These are phyloP conservation scores for Glebionis coronaria DNA, from an alignment of 129 eudicot genomes.

Conservation along the genomic window DNA sequence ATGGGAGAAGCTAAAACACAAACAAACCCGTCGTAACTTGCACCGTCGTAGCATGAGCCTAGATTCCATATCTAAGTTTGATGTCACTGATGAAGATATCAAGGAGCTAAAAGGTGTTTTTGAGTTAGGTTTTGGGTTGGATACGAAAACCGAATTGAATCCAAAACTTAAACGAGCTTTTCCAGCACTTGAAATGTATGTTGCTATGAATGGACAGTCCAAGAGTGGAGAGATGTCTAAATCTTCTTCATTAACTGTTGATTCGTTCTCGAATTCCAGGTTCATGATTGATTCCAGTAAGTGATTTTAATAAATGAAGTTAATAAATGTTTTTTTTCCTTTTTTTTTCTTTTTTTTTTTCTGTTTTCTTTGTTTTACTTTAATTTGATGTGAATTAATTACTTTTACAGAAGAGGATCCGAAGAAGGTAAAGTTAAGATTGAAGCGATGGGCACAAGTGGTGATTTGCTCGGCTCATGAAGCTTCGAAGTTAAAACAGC, in stretches of 20 bases:
- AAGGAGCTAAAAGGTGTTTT: slow-evolving; percentile 69
- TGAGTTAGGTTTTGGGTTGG: slow-evolving; percentile 73
- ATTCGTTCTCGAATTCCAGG: slow-evolving; percentile 11
- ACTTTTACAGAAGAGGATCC: slow-evolving; percentile 47
- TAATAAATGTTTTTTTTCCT: neutral
- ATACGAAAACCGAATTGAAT: slow-evolving; percentile 50
- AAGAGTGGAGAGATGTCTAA: slow-evolving; percentile 31
- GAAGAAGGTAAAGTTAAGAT: slow-evolving; percentile 42
- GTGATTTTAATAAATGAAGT: neutral
- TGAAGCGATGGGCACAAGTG: slow-evolving; percentile 63
- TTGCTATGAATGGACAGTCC: slow-evolving; percentile 25
- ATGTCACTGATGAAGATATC: slow-evolving; percentile 50
- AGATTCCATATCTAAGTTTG: slow-evolving; percentile 15
- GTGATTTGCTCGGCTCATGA: slow-evolving; percentile 53
- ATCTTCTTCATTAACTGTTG: slow-evolving; percentile 33
- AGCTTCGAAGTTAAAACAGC: slow-evolving; percentile 9
- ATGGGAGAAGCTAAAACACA: slow-evolving; percentile 43
- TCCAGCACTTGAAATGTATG: slow-evolving; percentile 81
- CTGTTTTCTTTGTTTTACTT: neutral
- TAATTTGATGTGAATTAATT: neutral
- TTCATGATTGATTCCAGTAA: slow-evolving; percentile 39
- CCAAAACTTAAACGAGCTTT: slow-evolving; percentile 48
- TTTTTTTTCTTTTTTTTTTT: neutral
- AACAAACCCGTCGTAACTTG: neutral
- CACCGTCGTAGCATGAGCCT: slow-evolving; percentile 36